Percentiles rank a stretch among this genome's conserved stretches.
phyloP scores from a whole-genome alignment of 306 rosid species.

The Castanea sativa region DNA sequence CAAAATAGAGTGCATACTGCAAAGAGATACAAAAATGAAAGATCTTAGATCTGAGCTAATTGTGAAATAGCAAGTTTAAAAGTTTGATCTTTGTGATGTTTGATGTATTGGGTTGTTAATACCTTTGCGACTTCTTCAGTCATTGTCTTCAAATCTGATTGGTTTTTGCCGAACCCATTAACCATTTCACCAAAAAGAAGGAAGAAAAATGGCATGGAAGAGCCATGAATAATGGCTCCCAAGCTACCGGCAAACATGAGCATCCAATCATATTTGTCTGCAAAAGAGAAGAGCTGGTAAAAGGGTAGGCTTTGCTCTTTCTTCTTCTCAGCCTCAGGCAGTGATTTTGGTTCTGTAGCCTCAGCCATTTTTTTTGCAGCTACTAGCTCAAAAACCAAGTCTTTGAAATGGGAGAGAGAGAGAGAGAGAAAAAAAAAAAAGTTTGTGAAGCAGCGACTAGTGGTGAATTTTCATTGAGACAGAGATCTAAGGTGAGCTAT shows the following conservation, averaged over 20 bases:
- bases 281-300: slow-evolving; percentile 79
- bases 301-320: slow-evolving; percentile 92
- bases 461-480: slow-evolving; percentile 35
- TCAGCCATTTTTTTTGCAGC: slow-evolving; percentile 48
- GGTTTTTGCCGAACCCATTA: slow-evolving; percentile 94
- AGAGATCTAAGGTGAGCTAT: slow-evolving; percentile 25
- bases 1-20: slow-evolving; percentile 96
- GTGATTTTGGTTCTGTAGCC: slow-evolving; percentile 47
- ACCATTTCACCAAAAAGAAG: slow-evolving; percentile 96
- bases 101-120: background rate
- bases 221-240: slow-evolving; percentile 92
- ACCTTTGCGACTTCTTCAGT: slow-evolving; percentile 94
- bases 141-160: slow-evolving; percentile 77
- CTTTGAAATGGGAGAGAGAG: background rate
- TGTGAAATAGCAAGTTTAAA: background rate
- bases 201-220: slow-evolving; percentile 97
- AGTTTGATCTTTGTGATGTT: background rate
- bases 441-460: slow-evolving; percentile 15
- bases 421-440: background rate
- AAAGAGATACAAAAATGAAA: slow-evolving; percentile 7
- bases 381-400: background rate
- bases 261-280: slow-evolving; percentile 73
- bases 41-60: slow-evolving; percentile 56
- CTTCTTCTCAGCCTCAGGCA: slow-evolving; percentile 95
- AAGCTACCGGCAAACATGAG: slow-evolving; percentile 81